Evolutionary conservation across 2,329 filamentous ascomycete genomes (phyloP).

Genomic region (Ophiostoma novo-ulmi): DNA sequence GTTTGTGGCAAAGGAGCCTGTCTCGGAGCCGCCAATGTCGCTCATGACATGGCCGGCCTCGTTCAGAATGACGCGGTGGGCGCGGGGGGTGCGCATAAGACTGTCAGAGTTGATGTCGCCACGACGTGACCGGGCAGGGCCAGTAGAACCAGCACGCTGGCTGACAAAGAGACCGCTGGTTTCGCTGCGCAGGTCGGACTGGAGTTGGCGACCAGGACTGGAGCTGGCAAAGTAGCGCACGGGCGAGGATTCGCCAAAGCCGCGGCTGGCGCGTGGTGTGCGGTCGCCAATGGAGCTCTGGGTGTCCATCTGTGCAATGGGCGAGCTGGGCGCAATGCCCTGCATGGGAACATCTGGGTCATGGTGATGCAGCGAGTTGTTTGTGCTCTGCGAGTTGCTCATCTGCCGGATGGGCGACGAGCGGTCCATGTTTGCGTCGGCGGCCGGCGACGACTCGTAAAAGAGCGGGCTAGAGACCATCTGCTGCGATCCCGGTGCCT

Average conservation of each 20-base stretch:
- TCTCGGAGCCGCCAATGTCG: slow-evolving; percentile 52
- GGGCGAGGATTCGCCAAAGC: slow-evolving; percentile 68
- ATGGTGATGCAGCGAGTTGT: slow-evolving; percentile 18
- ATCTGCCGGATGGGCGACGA: slow-evolving; percentile 55
- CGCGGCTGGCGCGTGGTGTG: slow-evolving; percentile 64
- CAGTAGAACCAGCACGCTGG: slow-evolving; percentile 50
- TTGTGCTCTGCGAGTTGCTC: slow-evolving; percentile 52
- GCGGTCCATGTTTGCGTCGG: slow-evolving; percentile 23
- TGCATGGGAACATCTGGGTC: slow-evolving; percentile 29
- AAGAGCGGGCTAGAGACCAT: slow-evolving; percentile 76
- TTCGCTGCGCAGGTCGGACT: slow-evolving; percentile 72
- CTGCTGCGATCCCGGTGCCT: slow-evolving; percentile 37
- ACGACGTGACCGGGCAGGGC: slow-evolving; percentile 55
- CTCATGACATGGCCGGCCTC: slow-evolving; percentile 54
- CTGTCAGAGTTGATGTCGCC: slow-evolving; percentile 84
- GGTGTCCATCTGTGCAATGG: slow-evolving; percentile 54
- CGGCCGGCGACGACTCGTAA: slow-evolving; percentile 51
- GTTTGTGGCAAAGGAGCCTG: slow-evolving; percentile 55
- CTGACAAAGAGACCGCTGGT: slow-evolving; percentile 83
- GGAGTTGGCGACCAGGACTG: slow-evolving; percentile 62
- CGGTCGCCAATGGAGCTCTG: slow-evolving; percentile 56
- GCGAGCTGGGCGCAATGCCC: slow-evolving; percentile 49
- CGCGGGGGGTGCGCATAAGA: slow-evolving; percentile 50
- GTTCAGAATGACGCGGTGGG: slow-evolving; percentile 52
- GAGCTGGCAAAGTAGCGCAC: slow-evolving; percentile 89